Evolutionary conservation across 345 rosid genomes (phyloP).

Genomic region (Bruguiera gymnorhiza): DNA sequence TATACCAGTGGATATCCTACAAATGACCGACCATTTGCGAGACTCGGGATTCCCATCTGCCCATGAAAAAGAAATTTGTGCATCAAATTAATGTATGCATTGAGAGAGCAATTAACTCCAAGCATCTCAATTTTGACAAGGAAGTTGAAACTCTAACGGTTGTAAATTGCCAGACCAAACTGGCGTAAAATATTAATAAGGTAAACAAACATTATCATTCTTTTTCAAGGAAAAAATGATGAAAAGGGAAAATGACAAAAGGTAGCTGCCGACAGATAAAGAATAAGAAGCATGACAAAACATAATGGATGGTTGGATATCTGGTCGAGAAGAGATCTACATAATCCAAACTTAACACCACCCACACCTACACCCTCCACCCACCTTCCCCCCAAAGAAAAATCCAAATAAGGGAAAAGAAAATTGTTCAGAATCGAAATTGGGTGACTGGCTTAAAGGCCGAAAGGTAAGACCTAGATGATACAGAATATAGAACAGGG

Average conservation of each 20-base stretch:
- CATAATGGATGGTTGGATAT: neutral
- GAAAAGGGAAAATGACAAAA: slow-evolving; percentile 14
- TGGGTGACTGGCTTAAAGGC: too few relatives aligned
- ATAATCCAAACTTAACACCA: slow-evolving; percentile 7
- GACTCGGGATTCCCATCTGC: slow-evolving; percentile 59
- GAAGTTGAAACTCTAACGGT: neutral
- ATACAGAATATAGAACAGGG: too few relatives aligned
- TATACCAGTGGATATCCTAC: slow-evolving; percentile 54
- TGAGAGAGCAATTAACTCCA: neutral
- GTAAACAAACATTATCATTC: neutral
- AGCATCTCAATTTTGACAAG: neutral
- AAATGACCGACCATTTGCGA: slow-evolving; percentile 53
- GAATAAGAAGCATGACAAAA: slow-evolving; percentile 7
- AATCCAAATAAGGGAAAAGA: too few relatives aligned
- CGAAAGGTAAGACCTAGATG: too few relatives aligned
- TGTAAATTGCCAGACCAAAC: neutral
- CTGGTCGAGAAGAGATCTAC: neutral
- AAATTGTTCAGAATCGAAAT: too few relatives aligned
- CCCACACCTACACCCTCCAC: too few relatives aligned
- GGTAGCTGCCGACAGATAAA: slow-evolving; percentile 14
- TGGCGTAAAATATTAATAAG: neutral
- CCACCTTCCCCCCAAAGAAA: too few relatives aligned
- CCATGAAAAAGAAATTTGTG: slow-evolving; percentile 10
- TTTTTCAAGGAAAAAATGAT: neutral
- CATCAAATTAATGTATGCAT: neutral